Evolutionary conservation across 1,139 yeast genomes (phyloP).

Genomic region (Arxiozyma heterogenica): DNA sequence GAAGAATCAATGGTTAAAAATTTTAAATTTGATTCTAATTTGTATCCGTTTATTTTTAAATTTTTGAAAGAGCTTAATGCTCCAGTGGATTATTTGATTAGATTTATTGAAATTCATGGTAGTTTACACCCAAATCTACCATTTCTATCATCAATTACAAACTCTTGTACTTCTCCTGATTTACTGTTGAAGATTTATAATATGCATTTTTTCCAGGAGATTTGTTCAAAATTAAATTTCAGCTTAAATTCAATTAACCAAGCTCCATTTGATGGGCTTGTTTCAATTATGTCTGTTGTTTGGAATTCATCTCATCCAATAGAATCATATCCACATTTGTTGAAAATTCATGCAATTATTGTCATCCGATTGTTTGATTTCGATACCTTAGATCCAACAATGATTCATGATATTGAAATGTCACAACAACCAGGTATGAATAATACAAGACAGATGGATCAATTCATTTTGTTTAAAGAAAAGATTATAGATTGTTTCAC

Average conservation of each 20-base stretch:
- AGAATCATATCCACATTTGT: slow-evolving; percentile 18
- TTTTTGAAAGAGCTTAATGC: slow-evolving; percentile 24
- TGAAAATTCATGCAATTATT: slow-evolving; percentile 35
- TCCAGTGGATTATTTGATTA: slow-evolving; percentile 29
- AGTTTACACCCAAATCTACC: slow-evolving; percentile 11
- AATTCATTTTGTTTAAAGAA: neutral
- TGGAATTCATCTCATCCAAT: slow-evolving; percentile 26
- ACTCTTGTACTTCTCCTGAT: slow-evolving; percentile 17
- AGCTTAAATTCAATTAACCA: slow-evolving; percentile 8
- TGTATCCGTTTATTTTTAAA: slow-evolving; percentile 31
- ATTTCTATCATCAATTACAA: slow-evolving; percentile 25
- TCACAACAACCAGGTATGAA: neutral
- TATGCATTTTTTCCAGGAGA: slow-evolving; percentile 27
- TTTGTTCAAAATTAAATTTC: slow-evolving; percentile 10
- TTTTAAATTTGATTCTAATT: slow-evolving; percentile 24
- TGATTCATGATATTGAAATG: neutral
- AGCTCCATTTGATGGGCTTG: slow-evolving; percentile 15
- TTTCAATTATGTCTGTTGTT: slow-evolving; percentile 6
- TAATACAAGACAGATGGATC: neutral
- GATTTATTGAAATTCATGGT: slow-evolving; percentile 32
- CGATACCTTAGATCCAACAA: slow-evolving; percentile 30
- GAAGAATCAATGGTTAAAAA: slow-evolving; percentile 34
- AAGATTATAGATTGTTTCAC: neutral
- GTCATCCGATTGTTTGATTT: slow-evolving; percentile 45
- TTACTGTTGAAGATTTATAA: slow-evolving; percentile 19